Base-by-base conservation (phyloP, 192 early-diverging fungal species). In the Podila epicladia region DNA sequence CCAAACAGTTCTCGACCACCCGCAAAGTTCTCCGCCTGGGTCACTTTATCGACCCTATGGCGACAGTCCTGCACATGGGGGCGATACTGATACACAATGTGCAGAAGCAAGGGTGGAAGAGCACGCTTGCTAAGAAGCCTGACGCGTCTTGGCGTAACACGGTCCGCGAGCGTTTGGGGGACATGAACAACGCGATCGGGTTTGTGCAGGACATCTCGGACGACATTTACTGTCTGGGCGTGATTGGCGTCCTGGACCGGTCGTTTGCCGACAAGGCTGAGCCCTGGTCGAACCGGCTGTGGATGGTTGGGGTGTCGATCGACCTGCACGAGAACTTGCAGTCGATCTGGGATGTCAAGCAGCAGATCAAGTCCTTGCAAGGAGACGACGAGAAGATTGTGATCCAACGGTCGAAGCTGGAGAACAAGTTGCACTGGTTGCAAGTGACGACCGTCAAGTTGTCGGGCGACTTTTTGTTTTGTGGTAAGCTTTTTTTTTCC, bases 21-120 rank as follows among this genome's bases (percentile, higher is more conserved):
- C 87, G 95, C 26, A 94, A 94, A 69, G 83, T 94, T 20, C 79
- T 96, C 32, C 86, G 95, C n/a, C 79, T 94, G 28, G 85, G 83
- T 49, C 91, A 94, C 80, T 87, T 84, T 59, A 75, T 95, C 31
- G 92, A 91, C 22, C 93, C 95, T 9, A 57, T 91, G 51, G 66
- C 86, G 28, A 85, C 91, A 9, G 76, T 94, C 19, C 58, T 83
- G 55, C 84, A 82, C n/a, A 58, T 72, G 62, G 71, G 51, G 29
- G 41, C 38, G 35, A 29, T 67, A 19, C 62, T 78, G 29, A 53
- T 63, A 13, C 28, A 6, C 37, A 58, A 28, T 58, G 22, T 51
- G 33, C 22, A 22, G 3, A 60, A 68, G 29, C 38, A 49, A 61
- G 64, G 65, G 33, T 28, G 63, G 61, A 37, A 64, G 5, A 4